A percentile compares a stretch with the other conserved stretches of the same genome.
Conservation (phyloP, 2,329 filamentous ascomycete species). For the Pezicula neosporulosa region DNA sequence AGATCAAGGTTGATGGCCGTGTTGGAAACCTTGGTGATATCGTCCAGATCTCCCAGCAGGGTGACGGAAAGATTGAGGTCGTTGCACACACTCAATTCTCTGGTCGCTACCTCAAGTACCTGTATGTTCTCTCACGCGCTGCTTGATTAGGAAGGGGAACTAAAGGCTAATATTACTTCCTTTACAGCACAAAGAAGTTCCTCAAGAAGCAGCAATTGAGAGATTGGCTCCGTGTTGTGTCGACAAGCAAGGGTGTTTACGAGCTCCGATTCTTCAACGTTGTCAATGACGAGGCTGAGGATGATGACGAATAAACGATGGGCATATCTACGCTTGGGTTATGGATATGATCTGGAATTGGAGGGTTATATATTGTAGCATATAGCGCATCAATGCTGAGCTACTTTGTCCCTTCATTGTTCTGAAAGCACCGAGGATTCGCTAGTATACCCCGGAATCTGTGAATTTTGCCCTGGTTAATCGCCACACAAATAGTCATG, state of each 20-base stretch:
- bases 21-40: constrained; percentile 96
- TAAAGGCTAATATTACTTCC: constrained; percentile 18
- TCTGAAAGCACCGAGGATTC: no score
- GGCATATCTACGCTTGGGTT: neutral
- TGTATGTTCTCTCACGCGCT: constrained; percentile 56
- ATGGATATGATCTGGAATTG: constrained; percentile 7
- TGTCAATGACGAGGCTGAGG: constrained; percentile 95
- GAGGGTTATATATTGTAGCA: constrained; percentile 6
- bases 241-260: constrained; percentile 96
- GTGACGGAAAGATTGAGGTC: constrained; percentile 97
- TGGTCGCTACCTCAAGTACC: constrained; percentile 99
- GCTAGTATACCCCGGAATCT: neutral
- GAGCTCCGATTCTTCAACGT: constrained; percentile 99
- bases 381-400: constrained; percentile 12
- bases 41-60: constrained; percentile 84
- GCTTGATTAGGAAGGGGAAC: neutral
- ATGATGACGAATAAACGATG: constrained; percentile 89
- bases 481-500: no score
- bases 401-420: constrained; percentile 5
- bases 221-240: constrained; percentile 99
- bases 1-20: constrained; percentile 99
- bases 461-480: neutral
- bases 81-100: constrained; percentile 97
- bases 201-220: constrained; percentile 99
- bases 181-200: constrained; percentile 95